phyloP scores from a whole-genome alignment of 768 basidiomycete species.

The Hericium erinaceus region DNA sequence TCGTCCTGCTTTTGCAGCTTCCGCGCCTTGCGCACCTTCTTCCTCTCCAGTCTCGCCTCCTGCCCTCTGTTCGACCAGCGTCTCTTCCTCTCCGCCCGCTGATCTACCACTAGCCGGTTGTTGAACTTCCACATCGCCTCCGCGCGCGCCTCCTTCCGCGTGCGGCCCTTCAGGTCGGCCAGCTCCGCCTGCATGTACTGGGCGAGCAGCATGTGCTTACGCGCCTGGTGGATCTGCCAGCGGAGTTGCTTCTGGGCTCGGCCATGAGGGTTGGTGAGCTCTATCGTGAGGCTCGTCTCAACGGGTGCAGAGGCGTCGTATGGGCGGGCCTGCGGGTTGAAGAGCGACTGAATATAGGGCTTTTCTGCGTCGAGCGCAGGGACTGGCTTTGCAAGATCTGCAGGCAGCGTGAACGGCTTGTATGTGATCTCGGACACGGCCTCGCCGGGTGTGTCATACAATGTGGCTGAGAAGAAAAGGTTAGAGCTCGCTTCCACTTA shows the following conservation, averaged over 20 bases:
- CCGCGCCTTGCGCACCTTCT: slow-evolving; percentile 18
- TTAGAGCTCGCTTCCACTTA: neutral
- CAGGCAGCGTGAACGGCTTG: slow-evolving; percentile 44
- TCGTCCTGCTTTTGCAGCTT: slow-evolving; percentile 21
- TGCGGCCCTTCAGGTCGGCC: slow-evolving; percentile 50
- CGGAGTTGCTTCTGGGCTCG: slow-evolving; percentile 74
- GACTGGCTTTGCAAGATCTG: slow-evolving; percentile 18
- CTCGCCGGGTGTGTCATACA: slow-evolving; percentile 59
- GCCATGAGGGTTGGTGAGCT: slow-evolving; percentile 75
- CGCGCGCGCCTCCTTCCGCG: slow-evolving; percentile 50
- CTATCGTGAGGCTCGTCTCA: slow-evolving; percentile 55
- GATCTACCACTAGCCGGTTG: slow-evolving; percentile 45
- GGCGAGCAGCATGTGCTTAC: slow-evolving; percentile 40
- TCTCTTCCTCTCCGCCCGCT: slow-evolving; percentile 52
- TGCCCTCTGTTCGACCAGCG: slow-evolving; percentile 35
- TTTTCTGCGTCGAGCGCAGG: slow-evolving; percentile 39
- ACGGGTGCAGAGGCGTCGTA: slow-evolving; percentile 48
- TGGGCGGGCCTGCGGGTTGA: slow-evolving; percentile 30
- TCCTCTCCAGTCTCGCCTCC: slow-evolving; percentile 18
- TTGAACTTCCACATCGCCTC: slow-evolving; percentile 74
- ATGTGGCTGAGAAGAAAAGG: slow-evolving; percentile 29
- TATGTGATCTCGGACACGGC: slow-evolving; percentile 65
- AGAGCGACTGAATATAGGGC: slow-evolving; percentile 43
- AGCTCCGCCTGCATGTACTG: slow-evolving; percentile 40
- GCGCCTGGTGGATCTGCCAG: slow-evolving; percentile 51